These are phyloP conservation scores for Ilyonectria sp. DNA, from an alignment of 2,329 filamentous ascomycete genomes.

Conservation along the genomic window DNA sequence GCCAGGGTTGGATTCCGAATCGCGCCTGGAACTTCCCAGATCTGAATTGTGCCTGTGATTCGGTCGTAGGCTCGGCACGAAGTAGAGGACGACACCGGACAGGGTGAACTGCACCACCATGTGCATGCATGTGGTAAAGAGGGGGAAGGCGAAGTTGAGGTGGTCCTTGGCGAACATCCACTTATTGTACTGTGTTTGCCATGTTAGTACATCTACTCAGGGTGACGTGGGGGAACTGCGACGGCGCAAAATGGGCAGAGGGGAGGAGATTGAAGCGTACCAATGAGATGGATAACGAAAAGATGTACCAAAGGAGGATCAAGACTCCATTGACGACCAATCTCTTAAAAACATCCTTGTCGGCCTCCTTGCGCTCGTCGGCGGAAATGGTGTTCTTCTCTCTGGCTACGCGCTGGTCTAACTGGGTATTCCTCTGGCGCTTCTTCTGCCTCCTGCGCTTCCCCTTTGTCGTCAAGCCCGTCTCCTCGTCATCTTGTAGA, in stretches of 20 bases:
- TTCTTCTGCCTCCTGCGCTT: constrained; percentile 77
- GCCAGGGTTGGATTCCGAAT: constrained; percentile 70
- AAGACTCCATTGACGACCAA: constrained; percentile 83
- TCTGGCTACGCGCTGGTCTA: constrained; percentile 79
- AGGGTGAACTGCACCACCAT: constrained; percentile 95
- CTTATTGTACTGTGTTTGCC: constrained; percentile 86
- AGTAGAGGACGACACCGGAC: constrained; percentile 82
- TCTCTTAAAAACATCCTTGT: constrained; percentile 79
- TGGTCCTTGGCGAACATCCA: constrained; percentile 96
- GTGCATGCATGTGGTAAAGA: constrained; percentile 95
- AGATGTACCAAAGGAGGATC: constrained; percentile 90
- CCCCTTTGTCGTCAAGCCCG: constrained; percentile 83
- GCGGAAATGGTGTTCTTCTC: constrained; percentile 71
- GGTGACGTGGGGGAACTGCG: not conserved
- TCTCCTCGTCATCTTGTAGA: constrained; percentile 89
- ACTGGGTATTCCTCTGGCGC: constrained; percentile 75
- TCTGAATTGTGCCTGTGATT: constrained; percentile 64
- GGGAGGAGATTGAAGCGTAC: constrained; percentile 66
- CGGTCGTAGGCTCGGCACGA: constrained; percentile 87
- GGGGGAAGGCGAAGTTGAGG: constrained; percentile 92
- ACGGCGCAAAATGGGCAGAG: not conserved
- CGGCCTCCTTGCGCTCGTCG: constrained; percentile 82
- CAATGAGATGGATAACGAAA: constrained; percentile 93
- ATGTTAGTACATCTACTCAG: constrained; percentile 38
- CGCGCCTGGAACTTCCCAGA: constrained; percentile 61